Conservation (phyloP, 2,329 filamentous ascomycete genomes). For the Aureobasidium sp. region DNA sequence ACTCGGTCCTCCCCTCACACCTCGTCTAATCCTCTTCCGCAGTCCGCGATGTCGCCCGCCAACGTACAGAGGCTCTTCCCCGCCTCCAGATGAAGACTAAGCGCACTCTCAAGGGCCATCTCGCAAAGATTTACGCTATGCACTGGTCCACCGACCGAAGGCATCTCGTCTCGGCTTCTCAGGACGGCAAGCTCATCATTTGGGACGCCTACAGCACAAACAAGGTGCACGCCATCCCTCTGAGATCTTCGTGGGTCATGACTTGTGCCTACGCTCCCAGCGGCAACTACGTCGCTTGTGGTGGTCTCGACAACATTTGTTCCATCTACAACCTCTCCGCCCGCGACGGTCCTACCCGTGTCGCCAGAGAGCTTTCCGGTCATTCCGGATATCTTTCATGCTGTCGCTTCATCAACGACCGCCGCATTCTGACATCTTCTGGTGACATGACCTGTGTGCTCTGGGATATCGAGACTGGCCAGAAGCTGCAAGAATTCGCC, state of each 20-base stretch:
- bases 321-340: constrained; percentile 99
- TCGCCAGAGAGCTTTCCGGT: constrained; percentile 89
- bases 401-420: constrained; percentile 98
- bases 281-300: constrained; percentile 96
- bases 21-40: not conserved
- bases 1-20: not conserved
- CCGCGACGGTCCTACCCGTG: constrained; percentile 91
- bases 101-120: constrained; percentile 91
- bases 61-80: constrained; percentile 85
- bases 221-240: constrained; percentile 96
- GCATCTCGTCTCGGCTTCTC: constrained; percentile 94
- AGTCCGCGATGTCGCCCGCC: constrained; percentile 90
- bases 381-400: constrained; percentile 97
- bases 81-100: constrained; percentile 97
- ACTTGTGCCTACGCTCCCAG: constrained; percentile 98
- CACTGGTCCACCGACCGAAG: constrained; percentile 98
- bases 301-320: constrained; percentile 98
- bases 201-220: constrained; percentile 99
- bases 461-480: constrained; percentile 97
- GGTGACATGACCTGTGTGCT: constrained; percentile 99
- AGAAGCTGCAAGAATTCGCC: constrained; percentile 95
- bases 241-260: constrained; percentile 99
- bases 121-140: constrained; percentile 99
- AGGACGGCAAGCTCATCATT: constrained; percentile 98
- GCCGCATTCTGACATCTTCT: constrained; percentile 93